Conservation (phyloP, 345 rosid genomes). For the Lumnitzera racemosa region DNA sequence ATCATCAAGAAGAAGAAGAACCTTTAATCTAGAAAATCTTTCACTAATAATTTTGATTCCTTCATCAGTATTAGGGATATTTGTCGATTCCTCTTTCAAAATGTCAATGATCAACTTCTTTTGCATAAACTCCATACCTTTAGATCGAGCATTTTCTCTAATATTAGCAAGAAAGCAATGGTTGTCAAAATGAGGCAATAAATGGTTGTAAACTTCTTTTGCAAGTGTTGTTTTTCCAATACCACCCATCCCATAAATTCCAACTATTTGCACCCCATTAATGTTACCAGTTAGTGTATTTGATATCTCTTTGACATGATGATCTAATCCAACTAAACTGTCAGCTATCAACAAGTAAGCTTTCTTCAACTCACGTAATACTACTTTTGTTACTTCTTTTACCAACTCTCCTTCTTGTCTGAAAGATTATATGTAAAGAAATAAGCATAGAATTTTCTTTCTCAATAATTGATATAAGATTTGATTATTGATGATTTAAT, state of each 20-base stretch:
- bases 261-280: background rate
- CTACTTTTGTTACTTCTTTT: background rate
- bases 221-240: slow-evolving; percentile 8
- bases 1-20: too few species aligned
- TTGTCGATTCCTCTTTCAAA: background rate
- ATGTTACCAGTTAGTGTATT: background rate
- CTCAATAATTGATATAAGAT: too few species aligned
- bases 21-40: too few species aligned
- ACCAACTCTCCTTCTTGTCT: background rate
- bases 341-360: background rate
- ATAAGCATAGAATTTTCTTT: too few species aligned
- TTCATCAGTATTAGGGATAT: background rate
- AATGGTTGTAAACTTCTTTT: background rate
- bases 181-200: background rate
- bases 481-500: too few species aligned
- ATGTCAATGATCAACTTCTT: background rate
- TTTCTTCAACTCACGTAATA: background rate
- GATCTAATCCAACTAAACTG: slow-evolving; percentile 4
- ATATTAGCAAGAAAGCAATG: slow-evolving; percentile 5
- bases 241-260: slow-evolving; percentile 3
- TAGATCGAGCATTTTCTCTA: background rate
- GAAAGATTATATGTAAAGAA: too few species aligned
- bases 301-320: background rate
- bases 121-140: background rate
- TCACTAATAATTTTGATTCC: background rate